Evolutionary conservation across 192 early-diverging fungal species (phyloP).

Genomic region (Phycomyces nitens): DNA sequence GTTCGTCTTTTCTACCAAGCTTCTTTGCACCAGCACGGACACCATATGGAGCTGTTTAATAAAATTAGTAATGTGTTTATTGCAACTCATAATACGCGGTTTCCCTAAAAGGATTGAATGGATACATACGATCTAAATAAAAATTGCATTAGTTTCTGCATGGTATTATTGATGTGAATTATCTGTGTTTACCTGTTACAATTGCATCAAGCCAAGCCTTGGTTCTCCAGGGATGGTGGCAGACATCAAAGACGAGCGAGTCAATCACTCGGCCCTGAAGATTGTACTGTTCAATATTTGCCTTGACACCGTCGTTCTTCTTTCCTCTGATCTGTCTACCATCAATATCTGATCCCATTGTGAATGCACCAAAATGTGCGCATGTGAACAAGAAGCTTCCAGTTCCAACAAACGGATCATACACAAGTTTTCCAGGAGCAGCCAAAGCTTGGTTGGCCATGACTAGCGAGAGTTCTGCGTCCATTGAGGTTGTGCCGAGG

Average conservation of each 20-base stretch:
- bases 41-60: slow-evolving; percentile 78
- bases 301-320: slow-evolving; percentile 52
- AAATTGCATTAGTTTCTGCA: neutral
- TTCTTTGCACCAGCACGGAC: slow-evolving; percentile 96
- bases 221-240: slow-evolving; percentile 78
- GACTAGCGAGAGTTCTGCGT: slow-evolving; percentile 93
- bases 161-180: neutral
- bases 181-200: slow-evolving; percentile 65
- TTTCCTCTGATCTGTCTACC: slow-evolving; percentile 96
- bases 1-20: slow-evolving; percentile 62
- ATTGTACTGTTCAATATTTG: slow-evolving; percentile 87
- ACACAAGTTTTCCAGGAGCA: slow-evolving; percentile 68
- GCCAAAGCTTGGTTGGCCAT: slow-evolving; percentile 93
- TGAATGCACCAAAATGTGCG: slow-evolving; percentile 89
- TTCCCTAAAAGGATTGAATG: too few relatives aligned
- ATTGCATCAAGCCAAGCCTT: slow-evolving; percentile 81
- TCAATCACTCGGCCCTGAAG: slow-evolving; percentile 72
- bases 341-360: slow-evolving; percentile 95
- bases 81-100: too few relatives aligned
- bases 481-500: slow-evolving; percentile 96
- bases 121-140: slow-evolving; percentile 3
- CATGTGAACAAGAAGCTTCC: slow-evolving; percentile 91
- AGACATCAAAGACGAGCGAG: slow-evolving; percentile 80
- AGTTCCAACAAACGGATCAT: slow-evolving; percentile 98
- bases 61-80: too few relatives aligned